Evolutionary conservation across 179 eudicot genomes (phyloP), one percentile per base, ranked within the genome.

Genomic region (Actinidia chinensis): DNA sequence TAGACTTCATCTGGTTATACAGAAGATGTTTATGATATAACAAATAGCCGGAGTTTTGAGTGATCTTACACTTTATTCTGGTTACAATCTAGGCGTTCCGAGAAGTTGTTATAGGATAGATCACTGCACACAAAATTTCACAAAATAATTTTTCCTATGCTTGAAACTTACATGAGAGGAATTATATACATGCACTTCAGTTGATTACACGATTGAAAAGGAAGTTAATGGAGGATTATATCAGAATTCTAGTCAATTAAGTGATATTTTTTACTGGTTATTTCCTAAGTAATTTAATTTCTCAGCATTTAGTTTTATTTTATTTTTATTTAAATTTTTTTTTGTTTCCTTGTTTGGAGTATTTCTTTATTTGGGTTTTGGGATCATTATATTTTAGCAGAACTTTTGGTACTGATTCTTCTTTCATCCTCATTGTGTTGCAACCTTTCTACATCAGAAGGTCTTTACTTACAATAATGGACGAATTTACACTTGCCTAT

Each of bases 31-130:
- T 6, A 5, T 14, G 4, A 2, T 55, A 36, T 23, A 33, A 59
- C 4, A n/a, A 20, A 44, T 14, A 46, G 1, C 33, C 6, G 20
- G 2, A 25, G 59, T 44, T 4, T 20, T 59, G 36, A n/a, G 36
- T 28, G 33, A 40, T 65, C 89, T 77, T 82, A 86, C 87, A 77
- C 28, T 0, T 42, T 23, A 10, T 61, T 36, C 14, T 40, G 55
- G 56, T 52, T 79, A 72, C 89, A 86, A 46, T 0, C 15, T 44
- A 43, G 36, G 64, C 25, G 18, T 14, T 25, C 74, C 1, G 65
- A 71, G 52, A 86, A 64, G 78, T 84, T 84, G 84, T 86, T 86
- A 83, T 77, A 86, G 33, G 89, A 86, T 25, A 86, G 79, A 69
- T 86, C 89, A 75, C 89, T 86, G 82, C 68, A 78, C 1, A 4